Base-by-base conservation (phyloP, 805 yeast species). In the Ogataea haglerorum region DNA sequence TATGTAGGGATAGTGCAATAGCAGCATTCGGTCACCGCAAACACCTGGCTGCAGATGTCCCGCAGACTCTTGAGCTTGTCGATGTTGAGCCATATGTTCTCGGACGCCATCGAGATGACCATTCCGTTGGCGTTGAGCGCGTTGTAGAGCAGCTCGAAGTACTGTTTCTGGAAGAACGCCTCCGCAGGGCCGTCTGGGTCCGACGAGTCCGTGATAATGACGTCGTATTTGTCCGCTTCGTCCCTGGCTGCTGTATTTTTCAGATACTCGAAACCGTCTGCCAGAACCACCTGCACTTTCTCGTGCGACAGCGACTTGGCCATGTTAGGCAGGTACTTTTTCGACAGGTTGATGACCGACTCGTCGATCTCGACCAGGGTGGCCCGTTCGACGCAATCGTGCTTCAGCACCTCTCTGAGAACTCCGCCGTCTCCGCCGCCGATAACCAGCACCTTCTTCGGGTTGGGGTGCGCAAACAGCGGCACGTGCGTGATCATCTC, bases 371-470 rank as follows among this genome's bases (percentile, higher is more conserved):
- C 97, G n/a, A 86, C 91, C 61, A 89, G 71, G 10, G 84, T 82
- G 12, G 85, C 83, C 34, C 67, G 63, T 49, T 83, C 82, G 4
- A 82, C 73, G 32, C 73, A 68, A 5, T 72, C 69, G 28, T 68
- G 68, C 64, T 89, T 90, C 33, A 87, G 78, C 13, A 86, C 81
- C 61, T 89, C 97, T 54, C 97, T 75, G 26, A 90, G 67, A 15
- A 89, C 96, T 46, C 97, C 97, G 49, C 97, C 95, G 61, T 89
- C 97, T 30, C 97, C 97, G 18, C 97, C 97, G 19, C 97, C 97
- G 53, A 89, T 85, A 22, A 89, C 93, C 37, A 89, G 73, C 8
- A 88, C 95, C 40, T 72, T 75, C 52, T 75, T 76, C 2, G 97
- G 96, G 30, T 70, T 56, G 3, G 78, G 76, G 64, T 89, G 97